Percentiles rank a stretch among this genome's conserved stretches.
Conservation (phyloP, 345 rosid species). For the Gossypium thurberi region DNA sequence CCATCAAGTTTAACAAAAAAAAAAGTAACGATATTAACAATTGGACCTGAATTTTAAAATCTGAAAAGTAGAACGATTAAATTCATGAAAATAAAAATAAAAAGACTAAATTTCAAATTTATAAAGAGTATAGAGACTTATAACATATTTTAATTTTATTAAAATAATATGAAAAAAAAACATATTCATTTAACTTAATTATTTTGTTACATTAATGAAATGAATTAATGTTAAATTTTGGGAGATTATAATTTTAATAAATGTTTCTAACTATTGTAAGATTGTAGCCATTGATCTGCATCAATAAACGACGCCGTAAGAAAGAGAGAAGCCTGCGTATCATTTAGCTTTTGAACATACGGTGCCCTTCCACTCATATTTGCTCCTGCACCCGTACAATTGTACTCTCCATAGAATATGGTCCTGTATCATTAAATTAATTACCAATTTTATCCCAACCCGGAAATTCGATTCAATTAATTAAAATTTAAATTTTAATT, state of each 20-base stretch:
- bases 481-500: no score
- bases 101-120: no score
- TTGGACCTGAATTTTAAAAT: no score
- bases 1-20: no score
- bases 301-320: constrained; percentile 52
- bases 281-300: constrained; percentile 69
- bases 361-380: constrained; percentile 44
- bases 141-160: no score
- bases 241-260: background rate
- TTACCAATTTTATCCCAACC: background rate
- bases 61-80: no score
- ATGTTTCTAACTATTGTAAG: constrained; percentile 8
- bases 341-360: constrained; percentile 59
- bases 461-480: no score
- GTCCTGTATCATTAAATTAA: constrained; percentile 39
- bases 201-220: background rate
- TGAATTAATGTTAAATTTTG: background rate
- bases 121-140: no score
- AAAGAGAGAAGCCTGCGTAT: constrained; percentile 50
- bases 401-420: constrained; percentile 63
- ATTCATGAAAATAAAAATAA: no score
- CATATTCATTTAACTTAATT: background rate
- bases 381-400: constrained; percentile 72
- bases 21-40: no score
- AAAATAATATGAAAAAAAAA: no score